Evolutionary conservation across 352 stramenopile species (phyloP), one percentile per base, ranked within the genome.

Genomic region (Phytopythium vexans): DNA sequence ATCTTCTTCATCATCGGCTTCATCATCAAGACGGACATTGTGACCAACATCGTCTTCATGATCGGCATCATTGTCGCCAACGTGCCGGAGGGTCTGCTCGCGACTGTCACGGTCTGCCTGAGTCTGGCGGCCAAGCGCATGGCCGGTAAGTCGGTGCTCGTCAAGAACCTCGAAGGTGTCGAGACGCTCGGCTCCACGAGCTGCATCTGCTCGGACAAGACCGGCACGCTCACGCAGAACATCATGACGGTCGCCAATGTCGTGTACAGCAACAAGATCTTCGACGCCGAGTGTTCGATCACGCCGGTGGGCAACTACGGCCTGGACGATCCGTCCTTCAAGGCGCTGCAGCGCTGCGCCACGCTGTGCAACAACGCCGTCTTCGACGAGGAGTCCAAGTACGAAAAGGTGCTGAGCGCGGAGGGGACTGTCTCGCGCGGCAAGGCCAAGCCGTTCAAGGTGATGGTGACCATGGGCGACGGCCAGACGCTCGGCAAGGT

Each of bases 51-150:
- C 40, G 92, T 86, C 36, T 97, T 97, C 60, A 96, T 97, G 88
- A 98, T 98, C 53, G 92, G 88, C 56, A 97, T 98, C 55, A 97
- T 98, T 48, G 89, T 98, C 3, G 93, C 93, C n/a, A 97, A 97
- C 60, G 89, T 98, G 12, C 93, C 92, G 0, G 88, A 98, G 64
- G 93, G 92, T 0, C 62, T 98, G 6, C 62, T 97, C 7, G 90
- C 89, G 7, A 97, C 90, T 1, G 88, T 98, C 16, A 97, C 91
- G 0, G 85, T 97, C 44, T 96, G 85, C 41, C 65, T 98, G 15
- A 97, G 87, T 64, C 63, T 98, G 8, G 91, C 91, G 33, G 92
- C 91, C 2, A 88, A 88, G 15, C 74, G 88, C 31, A 97, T 97
- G 90, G 79, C 77, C 1, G 67, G 69, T 38, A 97, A 96, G 68